Base-by-base conservation (phyloP, 2,329 filamentous ascomycete species). In the Pseudogymnoascus sp. region DNA sequence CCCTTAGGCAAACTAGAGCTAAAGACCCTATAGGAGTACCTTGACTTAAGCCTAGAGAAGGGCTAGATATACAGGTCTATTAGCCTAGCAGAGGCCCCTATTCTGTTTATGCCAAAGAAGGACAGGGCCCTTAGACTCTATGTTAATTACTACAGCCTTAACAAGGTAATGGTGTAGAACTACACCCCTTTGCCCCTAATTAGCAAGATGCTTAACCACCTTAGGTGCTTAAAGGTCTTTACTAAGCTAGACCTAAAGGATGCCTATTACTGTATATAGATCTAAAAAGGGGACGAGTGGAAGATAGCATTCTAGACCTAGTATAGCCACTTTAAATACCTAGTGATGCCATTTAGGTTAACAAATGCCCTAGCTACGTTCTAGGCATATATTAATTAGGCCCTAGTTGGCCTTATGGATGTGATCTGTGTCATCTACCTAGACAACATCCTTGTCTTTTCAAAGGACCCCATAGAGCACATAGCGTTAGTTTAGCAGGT, bases 371-470 rank as follows among this genome's bases (percentile, higher is more conserved):
- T n/a, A n/a, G n/a, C n/a, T n/a, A n/a, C n/a, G n/a, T n/a, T n/a
- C n/a, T 61, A 68, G 25, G 39, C 39, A 4, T 54, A 62, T 37
- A 68, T 66, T 28, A 66, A 66, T 21, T 13, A 61, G 2, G 48
- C 41, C 1, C 28, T 66, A 14, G 10, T 11, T n/a, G 23, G 31
- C 2, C 34, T 61, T 1, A 2, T 66, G 5, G 51, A 65, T 34
- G 25, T 45, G n/a, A 45, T 51, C 37, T 31, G 3, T 19, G 34
- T 65, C 14, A 51, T 51, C 4, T 68, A 68, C 48, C 36, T 68
- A 4, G 65, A 67, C 37, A 45, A 67, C 51, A 67, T 67, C 2
- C 51, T 67, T 3, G 65, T 67, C 4, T 65, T 62, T 16, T 62
- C 25, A 10, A 14, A 61, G 10, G 28, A 63, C 31, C 39, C 19